Base-by-base conservation (phyloP, 495 filamentous ascomycete species). In the Neurospora sp. region DNA sequence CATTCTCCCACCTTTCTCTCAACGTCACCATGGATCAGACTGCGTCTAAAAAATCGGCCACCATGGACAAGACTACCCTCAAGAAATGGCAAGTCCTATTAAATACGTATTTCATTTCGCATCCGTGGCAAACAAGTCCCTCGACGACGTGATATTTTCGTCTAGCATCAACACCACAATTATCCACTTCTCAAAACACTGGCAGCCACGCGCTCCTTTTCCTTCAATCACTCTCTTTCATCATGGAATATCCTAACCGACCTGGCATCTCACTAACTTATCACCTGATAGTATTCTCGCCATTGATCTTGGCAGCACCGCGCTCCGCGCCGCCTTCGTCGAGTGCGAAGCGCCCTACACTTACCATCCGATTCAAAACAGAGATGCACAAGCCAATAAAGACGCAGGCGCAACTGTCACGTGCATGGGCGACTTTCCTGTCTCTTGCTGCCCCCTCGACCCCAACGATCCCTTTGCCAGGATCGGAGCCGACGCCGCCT, bases 361-460 rank as follows among this genome's bases (percentile, higher is more conserved):
- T 66, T 37, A 9, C 54, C 27, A 35, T 66, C 54, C 54, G 7
- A 18, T 66, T 37, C 54, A 66, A 35, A 66, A 66, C 54, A 66
- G 54, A 31, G 27, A 66, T 35, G 54, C 4, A 37, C 12, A 66
- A 16, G 27, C 23, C 54, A 37, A 16, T 35, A 7, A 27, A 37
- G 27, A 66, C 12, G 23, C 14, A 8, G 54, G 54, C 54, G 54
- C 23, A 9, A 2, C 54, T 37, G 54, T 66, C 27, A 9, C 23
- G 2, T 27, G 48, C 6, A 66, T 16, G 31, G 72, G 72, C 31
- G 72, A 73, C 59, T 73, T 73, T 40, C 59, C 72, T 20, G 42
- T 40, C 7, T 12, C 72, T 20, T 73, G 72, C 39, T 70, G 59
- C 6, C 72, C 72, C 10, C 69, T 73, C 27, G 16, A 37, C 14